phyloP scores from a whole-genome alignment of 345 rosid species.

The Ceriops decandra region DNA sequence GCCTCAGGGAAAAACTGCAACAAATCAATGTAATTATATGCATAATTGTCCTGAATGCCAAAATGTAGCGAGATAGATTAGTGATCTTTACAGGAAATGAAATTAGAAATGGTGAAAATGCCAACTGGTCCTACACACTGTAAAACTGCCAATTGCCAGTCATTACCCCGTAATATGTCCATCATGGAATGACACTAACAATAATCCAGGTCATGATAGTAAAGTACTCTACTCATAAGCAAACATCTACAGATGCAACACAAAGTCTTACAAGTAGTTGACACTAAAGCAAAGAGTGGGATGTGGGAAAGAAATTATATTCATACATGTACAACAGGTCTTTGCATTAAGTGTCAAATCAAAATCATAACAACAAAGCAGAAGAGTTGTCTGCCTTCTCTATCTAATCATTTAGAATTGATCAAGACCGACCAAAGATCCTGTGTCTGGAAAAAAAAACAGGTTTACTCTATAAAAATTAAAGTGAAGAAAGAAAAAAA shows the following conservation, averaged over 20 bases:
- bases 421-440: too few species aligned
- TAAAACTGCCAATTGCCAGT: neutral
- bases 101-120: neutral
- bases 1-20: slow-evolving; percentile 93
- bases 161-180: neutral
- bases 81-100: neutral
- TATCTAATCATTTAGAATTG: too few species aligned
- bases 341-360: too few species aligned
- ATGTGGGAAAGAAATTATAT: too few species aligned
- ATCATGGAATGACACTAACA: neutral
- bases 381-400: too few species aligned
- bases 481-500: neutral
- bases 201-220: neutral
- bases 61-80: neutral
- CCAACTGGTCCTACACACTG: neutral
- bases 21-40: slow-evolving; percentile 6
- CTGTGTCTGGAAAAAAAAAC: neutral
- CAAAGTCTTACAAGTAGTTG: too few species aligned
- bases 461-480: neutral
- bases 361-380: too few species aligned
- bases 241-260: too few species aligned
- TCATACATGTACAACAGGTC: too few species aligned
- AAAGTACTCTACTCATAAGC: neutral
- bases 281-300: too few species aligned
- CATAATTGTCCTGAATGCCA: neutral